Percentiles rank a stretch among this genome's conserved stretches.
Conservation (phyloP, 2,329 filamentous ascomycete species). For the Truncatella angustata region DNA sequence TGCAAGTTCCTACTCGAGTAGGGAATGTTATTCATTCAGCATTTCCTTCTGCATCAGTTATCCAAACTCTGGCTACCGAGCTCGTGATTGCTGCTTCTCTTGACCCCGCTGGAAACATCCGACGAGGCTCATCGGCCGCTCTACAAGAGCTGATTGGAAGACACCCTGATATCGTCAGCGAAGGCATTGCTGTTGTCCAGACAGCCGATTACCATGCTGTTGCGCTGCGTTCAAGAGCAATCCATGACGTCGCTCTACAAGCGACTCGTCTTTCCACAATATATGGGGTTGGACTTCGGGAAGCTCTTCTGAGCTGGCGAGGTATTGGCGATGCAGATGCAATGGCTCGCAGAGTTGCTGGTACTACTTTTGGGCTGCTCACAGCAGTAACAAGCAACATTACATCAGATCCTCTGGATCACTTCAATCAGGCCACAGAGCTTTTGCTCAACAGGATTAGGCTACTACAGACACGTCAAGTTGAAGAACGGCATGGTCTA, state of each 20-base stretch:
- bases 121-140: constrained; percentile 87
- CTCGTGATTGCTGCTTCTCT: constrained; percentile 79
- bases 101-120: constrained; percentile 89
- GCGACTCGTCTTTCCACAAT: constrained; percentile 68
- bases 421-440: constrained; percentile 34
- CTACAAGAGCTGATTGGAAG: constrained; percentile 91
- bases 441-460: constrained; percentile 43
- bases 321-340: constrained; percentile 81
- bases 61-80: constrained; percentile 79
- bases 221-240: constrained; percentile 79
- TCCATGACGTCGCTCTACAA: constrained; percentile 70
- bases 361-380: constrained; percentile 64
- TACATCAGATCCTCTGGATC: constrained; percentile 18
- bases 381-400: constrained; percentile 37
- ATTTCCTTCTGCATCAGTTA: constrained; percentile 44
- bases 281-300: constrained; percentile 67
- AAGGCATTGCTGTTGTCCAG: constrained; percentile 86
- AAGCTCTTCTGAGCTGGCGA: constrained; percentile 77
- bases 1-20: constrained; percentile 54
- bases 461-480: constrained; percentile 53
- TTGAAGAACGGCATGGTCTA: constrained; percentile 69
- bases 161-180: constrained; percentile 78
- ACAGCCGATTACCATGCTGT: constrained; percentile 91
- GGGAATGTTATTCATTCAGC: constrained; percentile 39
- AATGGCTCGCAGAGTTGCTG: constrained; percentile 69